phyloP scores from a whole-genome alignment of 179 eudicot genomes.

The Carnegiea gigantea region DNA sequence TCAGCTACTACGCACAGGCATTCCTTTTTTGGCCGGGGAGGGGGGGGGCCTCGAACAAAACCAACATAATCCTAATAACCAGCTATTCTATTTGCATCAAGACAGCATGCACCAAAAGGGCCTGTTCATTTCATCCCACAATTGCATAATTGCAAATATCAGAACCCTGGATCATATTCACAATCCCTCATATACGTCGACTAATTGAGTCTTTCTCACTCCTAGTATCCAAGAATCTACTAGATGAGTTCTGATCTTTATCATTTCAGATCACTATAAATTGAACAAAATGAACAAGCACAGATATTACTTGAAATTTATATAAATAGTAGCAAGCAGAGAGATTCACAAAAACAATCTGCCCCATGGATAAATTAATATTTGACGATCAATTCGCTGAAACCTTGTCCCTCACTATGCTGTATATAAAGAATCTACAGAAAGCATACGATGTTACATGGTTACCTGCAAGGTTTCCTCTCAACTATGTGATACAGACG shows the following conservation, averaged over 20 bases:
- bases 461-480: slow-evolving; percentile 83
- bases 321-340: neutral
- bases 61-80: neutral
- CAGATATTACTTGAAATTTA: neutral
- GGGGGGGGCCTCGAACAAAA: neutral
- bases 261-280: neutral
- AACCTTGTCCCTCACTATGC: neutral
- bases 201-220: neutral
- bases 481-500: slow-evolving; percentile 98
- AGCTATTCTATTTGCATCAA: neutral
- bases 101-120: neutral
- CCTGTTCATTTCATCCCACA: neutral
- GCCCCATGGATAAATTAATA: neutral
- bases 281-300: neutral
- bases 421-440: neutral
- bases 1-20: neutral
- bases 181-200: neutral
- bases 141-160: neutral
- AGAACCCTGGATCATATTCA: neutral
- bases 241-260: neutral
- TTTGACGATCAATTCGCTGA: neutral
- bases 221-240: neutral
- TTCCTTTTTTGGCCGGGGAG: neutral
- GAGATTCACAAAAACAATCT: neutral
- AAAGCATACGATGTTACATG: slow-evolving; percentile 44